Evolutionary conservation across 129 eudicot genomes (phyloP).

Genomic region (Saussurea involucrata): DNA sequence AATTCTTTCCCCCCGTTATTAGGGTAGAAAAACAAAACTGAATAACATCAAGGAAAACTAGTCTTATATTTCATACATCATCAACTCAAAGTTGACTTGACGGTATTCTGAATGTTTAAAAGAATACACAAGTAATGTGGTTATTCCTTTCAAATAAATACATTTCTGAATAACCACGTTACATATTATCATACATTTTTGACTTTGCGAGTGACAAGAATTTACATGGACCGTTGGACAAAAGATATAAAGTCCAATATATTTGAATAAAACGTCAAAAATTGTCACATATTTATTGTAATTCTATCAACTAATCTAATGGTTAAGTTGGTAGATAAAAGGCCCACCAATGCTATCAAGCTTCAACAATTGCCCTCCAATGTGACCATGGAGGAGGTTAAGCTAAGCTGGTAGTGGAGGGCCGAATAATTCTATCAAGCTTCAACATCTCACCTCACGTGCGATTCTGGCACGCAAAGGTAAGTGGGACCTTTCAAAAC

Average conservation of each 20-base stretch:
- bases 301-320: conserved; percentile 7
- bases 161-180: neutral
- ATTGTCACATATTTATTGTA: conserved; percentile 2
- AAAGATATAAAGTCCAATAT: neutral
- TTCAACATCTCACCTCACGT: conserved; percentile 15
- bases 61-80: conserved; percentile 10
- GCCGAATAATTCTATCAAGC: conserved; percentile 1
- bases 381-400: conserved; percentile 20
- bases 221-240: conserved; percentile 5
- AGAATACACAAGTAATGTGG: conserved; percentile 17
- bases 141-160: conserved; percentile 3
- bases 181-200: conserved; percentile 13
- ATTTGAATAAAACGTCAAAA: neutral
- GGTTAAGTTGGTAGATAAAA: conserved; percentile 10
- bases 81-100: neutral
- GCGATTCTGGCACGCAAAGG: conserved; percentile 11
- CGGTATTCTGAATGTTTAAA: neutral
- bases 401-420: conserved; percentile 24
- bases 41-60: neutral
- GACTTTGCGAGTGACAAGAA: conserved; percentile 2
- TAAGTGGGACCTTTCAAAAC: conserved; percentile 24
- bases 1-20: neutral
- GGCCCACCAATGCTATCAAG: conserved; percentile 25
- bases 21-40: neutral
- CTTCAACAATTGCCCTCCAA: conserved; percentile 7